Conservation (phyloP, 768 basidiomycete species). For the Lactarius psammicola region DNA sequence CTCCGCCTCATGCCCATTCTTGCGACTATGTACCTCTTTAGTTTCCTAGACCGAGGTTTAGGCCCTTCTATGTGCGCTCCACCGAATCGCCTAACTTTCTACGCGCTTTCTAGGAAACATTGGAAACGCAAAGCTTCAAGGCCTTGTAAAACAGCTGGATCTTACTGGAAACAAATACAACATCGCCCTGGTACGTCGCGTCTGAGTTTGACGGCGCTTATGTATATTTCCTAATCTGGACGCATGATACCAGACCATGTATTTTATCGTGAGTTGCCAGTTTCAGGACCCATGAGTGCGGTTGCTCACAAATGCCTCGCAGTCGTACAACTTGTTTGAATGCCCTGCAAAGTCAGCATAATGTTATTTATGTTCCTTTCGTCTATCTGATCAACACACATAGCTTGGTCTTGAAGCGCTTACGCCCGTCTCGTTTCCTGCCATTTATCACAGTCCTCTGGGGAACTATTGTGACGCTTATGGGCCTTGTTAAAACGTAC, state of each 20-base stretch:
- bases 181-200: conserved; percentile 53
- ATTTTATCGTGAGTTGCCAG: conserved; percentile 55
- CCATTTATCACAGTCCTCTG: conserved; percentile 65
- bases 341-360: conserved; percentile 61
- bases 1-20: conserved; percentile 35
- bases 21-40: conserved; percentile 36
- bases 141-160: conserved; percentile 53
- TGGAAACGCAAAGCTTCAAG: conserved; percentile 67
- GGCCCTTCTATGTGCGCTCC: background rate
- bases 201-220: background rate
- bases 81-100: conserved; percentile 20
- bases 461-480: conserved; percentile 63
- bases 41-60: conserved; percentile 35
- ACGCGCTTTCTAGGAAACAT: conserved; percentile 48
- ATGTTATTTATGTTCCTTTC: background rate
- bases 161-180: conserved; percentile 63
- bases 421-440: conserved; percentile 69
- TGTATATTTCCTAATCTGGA: background rate
- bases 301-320: background rate
- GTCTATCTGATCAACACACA: background rate
- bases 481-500: conserved; percentile 68
- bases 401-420: conserved; percentile 54
- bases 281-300: background rate
- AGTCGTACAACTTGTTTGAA: conserved; percentile 65
- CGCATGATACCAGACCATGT: conserved; percentile 52